A percentile compares a stretch with the other conserved stretches of the same genome.
Conservation (phyloP, 495 filamentous ascomycete genomes). For the Podospora anserina region DNA sequence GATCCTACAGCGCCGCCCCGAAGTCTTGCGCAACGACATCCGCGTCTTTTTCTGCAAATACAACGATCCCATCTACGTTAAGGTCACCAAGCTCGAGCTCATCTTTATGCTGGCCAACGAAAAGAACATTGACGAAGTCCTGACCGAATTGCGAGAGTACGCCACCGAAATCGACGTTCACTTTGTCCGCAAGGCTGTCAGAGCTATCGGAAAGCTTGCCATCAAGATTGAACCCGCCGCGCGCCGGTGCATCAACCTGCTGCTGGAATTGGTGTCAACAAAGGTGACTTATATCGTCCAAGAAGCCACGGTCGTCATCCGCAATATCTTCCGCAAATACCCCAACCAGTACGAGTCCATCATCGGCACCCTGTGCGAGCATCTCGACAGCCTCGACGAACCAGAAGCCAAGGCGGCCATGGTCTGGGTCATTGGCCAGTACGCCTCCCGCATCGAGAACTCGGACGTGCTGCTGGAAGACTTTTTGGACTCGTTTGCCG, state of each 20-base stretch:
- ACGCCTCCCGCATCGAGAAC: conserved; percentile 95
- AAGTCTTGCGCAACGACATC: conserved; percentile 94
- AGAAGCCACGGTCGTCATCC: conserved; percentile 98
- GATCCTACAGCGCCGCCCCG: conserved; percentile 88
- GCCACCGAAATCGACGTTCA: conserved; percentile 98
- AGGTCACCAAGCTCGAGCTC: conserved; percentile 96
- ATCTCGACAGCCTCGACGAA: conserved; percentile 94
- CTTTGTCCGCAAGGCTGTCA: conserved; percentile 95
- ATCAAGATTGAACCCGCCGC: conserved; percentile 98
- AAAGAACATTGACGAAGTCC: conserved; percentile 91
- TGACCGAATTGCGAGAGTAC: conserved; percentile 95
- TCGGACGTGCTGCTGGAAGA: conserved; percentile 90
- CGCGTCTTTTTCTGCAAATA: conserved; percentile 99
- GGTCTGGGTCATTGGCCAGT: conserved; percentile 99
- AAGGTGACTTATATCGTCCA: conserved; percentile 99
- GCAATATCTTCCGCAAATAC: conserved; percentile 99
- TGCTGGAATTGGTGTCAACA: conserved; percentile 92
- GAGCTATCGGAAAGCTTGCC: conserved; percentile 95
- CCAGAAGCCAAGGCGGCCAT: conserved; percentile 99
- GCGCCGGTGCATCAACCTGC: conserved; percentile 81
- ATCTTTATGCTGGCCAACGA: conserved; percentile 99
- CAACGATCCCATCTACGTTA: conserved; percentile 99
- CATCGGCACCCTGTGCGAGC: conserved; percentile 90
- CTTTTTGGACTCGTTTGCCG: conserved; percentile 87
- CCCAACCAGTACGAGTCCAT: conserved; percentile 98